These are phyloP conservation scores for Geranium brycei DNA, from an alignment of 345 rosid genomes.

Conservation along the genomic window DNA sequence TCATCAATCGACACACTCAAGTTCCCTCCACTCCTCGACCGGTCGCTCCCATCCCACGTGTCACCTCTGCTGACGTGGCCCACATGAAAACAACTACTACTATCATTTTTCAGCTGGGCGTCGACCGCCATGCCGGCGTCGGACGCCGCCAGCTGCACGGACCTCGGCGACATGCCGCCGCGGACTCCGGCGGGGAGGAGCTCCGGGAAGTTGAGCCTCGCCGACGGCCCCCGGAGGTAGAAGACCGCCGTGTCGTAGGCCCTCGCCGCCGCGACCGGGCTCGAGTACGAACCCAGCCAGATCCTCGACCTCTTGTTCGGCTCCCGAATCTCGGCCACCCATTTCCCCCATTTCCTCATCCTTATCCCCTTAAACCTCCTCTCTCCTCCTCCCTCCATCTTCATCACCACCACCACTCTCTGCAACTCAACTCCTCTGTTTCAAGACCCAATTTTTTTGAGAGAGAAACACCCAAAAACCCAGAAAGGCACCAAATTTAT, in stretches of 20 bases:
- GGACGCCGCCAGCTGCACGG: slow-evolving; percentile 60
- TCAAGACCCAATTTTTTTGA: no score
- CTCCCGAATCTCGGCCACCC: slow-evolving; percentile 99
- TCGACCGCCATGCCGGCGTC: slow-evolving; percentile 85
- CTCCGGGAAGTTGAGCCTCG: slow-evolving; percentile 89
- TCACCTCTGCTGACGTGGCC: not conserved
- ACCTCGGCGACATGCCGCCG: slow-evolving; percentile 57
- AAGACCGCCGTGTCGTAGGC: slow-evolving; percentile 97
- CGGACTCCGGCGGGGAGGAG: slow-evolving; percentile 40
- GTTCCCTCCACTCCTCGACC: not conserved
- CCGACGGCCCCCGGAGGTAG: slow-evolving; percentile 83
- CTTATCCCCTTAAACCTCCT: slow-evolving; percentile 83
- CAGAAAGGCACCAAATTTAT: no score
- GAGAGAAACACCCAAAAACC: slow-evolving; percentile 11
- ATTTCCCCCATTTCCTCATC: slow-evolving; percentile 99
- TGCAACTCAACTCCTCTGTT: not conserved
- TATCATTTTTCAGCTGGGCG: slow-evolving; percentile 21
- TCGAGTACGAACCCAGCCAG: slow-evolving; percentile 94
- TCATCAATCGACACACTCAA: not conserved
- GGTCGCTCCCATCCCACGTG: no score
- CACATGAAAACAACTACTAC: no score
- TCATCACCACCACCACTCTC: not conserved
- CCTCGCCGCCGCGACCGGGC: slow-evolving; percentile 86
- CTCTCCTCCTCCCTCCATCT: slow-evolving; percentile 32
- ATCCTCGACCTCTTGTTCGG: slow-evolving; percentile 89